Evolutionary conservation across 768 basidiomycete genomes (phyloP).

Genomic region (Trametes cingulata): DNA sequence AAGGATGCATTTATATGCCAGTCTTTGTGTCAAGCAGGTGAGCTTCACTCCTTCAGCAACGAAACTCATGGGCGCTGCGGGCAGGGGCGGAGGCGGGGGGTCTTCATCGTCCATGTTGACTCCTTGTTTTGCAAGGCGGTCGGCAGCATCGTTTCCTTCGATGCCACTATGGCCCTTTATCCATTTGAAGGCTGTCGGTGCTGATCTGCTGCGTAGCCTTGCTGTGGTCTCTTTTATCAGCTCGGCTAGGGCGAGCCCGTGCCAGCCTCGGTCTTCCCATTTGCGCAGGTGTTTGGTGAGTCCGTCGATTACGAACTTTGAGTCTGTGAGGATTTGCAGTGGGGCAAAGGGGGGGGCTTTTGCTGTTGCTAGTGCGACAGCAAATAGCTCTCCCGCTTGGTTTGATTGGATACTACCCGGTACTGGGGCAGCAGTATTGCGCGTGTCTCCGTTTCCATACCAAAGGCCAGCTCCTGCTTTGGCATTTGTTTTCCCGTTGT

Average conservation of each 20-base stretch:
- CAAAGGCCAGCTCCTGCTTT: background rate
- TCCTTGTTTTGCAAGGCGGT: background rate
- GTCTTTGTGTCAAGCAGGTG: background rate
- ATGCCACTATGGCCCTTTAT: background rate
- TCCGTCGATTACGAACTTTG: slow-evolving; percentile 17
- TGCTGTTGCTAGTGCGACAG: background rate
- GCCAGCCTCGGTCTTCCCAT: slow-evolving; percentile 27
- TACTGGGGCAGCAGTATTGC: background rate
- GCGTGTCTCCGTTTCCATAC: background rate
- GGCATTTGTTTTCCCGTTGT: background rate
- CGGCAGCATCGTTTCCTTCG: background rate
- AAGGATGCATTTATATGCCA: background rate
- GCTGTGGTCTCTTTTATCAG: background rate
- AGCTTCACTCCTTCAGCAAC: background rate
- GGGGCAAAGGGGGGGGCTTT: background rate
- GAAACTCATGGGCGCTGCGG: background rate
- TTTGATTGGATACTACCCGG: background rate
- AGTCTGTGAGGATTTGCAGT: slow-evolving; percentile 19
- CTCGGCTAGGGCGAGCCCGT: background rate
- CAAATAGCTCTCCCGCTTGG: background rate
- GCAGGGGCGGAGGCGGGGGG: background rate
- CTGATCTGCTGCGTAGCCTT: background rate
- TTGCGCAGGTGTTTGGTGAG: slow-evolving; percentile 9
- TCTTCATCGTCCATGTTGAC: background rate
- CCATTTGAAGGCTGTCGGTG: background rate